phyloP scores from a whole-genome alignment of 352 stramenopile species.

The Globisporangium rhizosaccharum region DNA sequence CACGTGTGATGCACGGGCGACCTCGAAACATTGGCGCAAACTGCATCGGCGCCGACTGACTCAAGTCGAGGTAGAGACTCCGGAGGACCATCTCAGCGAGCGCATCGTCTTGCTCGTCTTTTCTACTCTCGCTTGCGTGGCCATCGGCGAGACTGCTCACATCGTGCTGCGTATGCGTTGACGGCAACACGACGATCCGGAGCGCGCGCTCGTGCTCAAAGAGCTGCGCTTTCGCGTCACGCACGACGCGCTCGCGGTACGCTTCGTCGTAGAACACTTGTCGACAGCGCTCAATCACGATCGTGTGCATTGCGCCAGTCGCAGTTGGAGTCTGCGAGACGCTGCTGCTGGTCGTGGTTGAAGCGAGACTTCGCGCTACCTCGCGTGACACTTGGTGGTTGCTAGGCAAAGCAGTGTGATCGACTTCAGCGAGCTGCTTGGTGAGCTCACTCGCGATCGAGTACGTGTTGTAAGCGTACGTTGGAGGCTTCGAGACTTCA shows the following conservation, averaged over 20 bases:
- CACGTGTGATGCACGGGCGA: constrained; percentile 3
- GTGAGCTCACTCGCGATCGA: constrained; percentile 19
- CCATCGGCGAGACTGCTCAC: neutral
- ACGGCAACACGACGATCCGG: constrained; percentile 29
- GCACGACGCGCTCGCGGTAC: constrained; percentile 37
- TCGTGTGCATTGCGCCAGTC: constrained; percentile 12
- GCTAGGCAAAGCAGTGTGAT: too few species aligned
- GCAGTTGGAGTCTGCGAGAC: neutral
- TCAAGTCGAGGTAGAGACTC: constrained; percentile 44
- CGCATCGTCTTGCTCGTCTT: constrained; percentile 3
- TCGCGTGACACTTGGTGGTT: neutral
- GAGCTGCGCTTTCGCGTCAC: constrained; percentile 19
- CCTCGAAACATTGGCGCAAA: neutral
- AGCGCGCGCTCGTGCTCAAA: constrained; percentile 14
- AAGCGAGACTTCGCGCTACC: neutral
- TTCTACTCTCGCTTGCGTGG: neutral
- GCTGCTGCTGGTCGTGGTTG: neutral
- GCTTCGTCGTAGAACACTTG: constrained; percentile 49
- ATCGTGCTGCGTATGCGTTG: neutral
- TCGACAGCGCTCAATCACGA: constrained; percentile 29
- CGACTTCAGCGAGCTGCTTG: neutral
- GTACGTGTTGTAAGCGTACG: constrained; percentile 35
- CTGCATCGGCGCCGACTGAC: constrained; percentile 11
- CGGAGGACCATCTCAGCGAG: constrained; percentile 34
- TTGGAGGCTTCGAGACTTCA: neutral